Evolutionary conservation across 2,329 filamentous ascomycete genomes (phyloP), one percentile per base, ranked within the genome.

Genomic region (Epichloe aotearoae): DNA sequence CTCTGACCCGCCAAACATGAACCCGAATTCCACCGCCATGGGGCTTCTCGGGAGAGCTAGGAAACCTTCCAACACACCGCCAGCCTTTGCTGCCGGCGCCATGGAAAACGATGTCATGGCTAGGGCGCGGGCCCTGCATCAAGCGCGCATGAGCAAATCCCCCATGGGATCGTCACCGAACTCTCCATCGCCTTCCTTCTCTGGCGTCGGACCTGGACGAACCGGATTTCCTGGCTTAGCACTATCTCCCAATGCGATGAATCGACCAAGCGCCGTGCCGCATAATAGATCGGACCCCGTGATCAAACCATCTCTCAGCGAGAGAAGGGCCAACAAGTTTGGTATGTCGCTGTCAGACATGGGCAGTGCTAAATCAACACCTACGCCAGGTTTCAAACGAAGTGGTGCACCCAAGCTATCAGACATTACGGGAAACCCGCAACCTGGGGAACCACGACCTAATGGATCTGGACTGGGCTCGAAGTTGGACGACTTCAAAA

Each of bases 21-120:
- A 80, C 51, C 71, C 84, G 6, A 89, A 82, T n/a, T 95, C 89
- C n/a, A 93, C 85, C 30, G 83, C 87, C 40, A 73, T 90, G 4
- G 88, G 88, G 40, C 78, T 86, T 52, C 71, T 95, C 60, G 88
- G 83, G 65, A 79, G 70, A 56, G 80, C 77, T 4, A 72, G 80
- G 52, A 72, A 77, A 46, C 80, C 78, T 3, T 62, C 68, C 19
- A 68, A 69, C 14, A 61, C 68, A 11, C 61, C 70, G 4, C 63
- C 67, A 20, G 64, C 63, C 49, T 64, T 68, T 50, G 60, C 59
- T 39, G 58, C 43, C 19, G 41, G 60, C 45, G 61, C 62, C 19
- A 62, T 69, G 55, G 64, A 69, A 49, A 68, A 66, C 55, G 66
- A 63, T 51, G 68, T 72, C 50, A 73, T 71, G 65, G 72, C 71